These are phyloP conservation scores for Taxillus chinensis DNA, from an alignment of 164 flowering plant genomes.

Conservation along the genomic window DNA sequence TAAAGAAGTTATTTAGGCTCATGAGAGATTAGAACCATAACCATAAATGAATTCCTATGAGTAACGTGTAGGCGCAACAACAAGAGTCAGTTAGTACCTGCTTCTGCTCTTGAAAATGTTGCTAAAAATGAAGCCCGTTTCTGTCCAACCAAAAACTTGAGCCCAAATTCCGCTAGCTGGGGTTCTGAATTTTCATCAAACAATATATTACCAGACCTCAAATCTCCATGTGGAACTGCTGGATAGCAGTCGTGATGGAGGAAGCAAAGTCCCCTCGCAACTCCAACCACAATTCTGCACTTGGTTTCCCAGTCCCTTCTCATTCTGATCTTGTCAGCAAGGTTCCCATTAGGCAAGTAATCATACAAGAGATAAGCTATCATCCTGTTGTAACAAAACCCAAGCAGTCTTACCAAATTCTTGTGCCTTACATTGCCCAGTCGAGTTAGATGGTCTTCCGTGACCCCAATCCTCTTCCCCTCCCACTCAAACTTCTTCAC, in stretches of 20 bases:
- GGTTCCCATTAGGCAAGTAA: constrained; percentile 64
- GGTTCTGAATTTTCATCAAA: constrained; percentile 88
- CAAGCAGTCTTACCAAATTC: constrained; percentile 67
- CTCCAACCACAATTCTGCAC: constrained; percentile 39
- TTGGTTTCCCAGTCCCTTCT: constrained; percentile 59
- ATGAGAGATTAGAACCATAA: neutral
- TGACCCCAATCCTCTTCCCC: constrained; percentile 20
- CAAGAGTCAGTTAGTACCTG: constrained; percentile 29
- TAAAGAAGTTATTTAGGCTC: neutral
- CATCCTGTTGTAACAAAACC: constrained; percentile 62
- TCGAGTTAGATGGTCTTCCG: constrained; percentile 30
- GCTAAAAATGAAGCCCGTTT: constrained; percentile 23
- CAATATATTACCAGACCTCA: constrained; percentile 56
- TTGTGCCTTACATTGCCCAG: constrained; percentile 73
- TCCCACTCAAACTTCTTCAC: constrained; percentile 70
- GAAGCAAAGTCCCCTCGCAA: constrained; percentile 72
- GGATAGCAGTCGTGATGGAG: constrained; percentile 89
- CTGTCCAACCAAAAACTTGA: constrained; percentile 30
- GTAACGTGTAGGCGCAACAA: neutral
- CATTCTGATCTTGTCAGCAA: constrained; percentile 45
- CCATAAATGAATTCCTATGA: neutral
- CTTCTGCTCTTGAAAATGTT: constrained; percentile 17
- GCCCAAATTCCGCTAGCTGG: constrained; percentile 64
- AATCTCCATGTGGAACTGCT: constrained; percentile 84
- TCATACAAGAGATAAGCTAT: constrained; percentile 66